Percentiles rank a stretch among this genome's conserved stretches.
phyloP scores from a whole-genome alignment of 108 stramenopile genomes.

The Cyclotella cryptica region DNA sequence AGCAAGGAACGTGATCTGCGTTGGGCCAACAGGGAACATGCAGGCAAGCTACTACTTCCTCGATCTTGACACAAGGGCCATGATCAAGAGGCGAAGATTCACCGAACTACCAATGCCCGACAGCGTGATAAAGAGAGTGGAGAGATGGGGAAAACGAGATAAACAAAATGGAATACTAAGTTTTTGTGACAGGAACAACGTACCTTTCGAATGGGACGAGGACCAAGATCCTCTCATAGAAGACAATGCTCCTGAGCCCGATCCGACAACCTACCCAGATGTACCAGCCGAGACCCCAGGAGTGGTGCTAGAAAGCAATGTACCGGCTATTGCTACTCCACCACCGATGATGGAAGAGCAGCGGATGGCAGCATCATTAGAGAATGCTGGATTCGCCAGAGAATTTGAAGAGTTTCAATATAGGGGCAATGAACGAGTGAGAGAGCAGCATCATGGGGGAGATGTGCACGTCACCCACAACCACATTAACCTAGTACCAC shows the following conservation, averaged over 20 bases:
- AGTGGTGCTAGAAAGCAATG: constrained; percentile 1
- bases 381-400: background rate
- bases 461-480: background rate
- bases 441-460: background rate
- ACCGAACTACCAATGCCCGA: constrained; percentile 33
- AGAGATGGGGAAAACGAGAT: constrained; percentile 23
- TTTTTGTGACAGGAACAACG: background rate
- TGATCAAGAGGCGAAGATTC: constrained; percentile 27
- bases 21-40: too few species aligned
- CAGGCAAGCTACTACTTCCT: constrained; percentile 56
- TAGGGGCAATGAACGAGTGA: background rate
- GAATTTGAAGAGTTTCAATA: background rate
- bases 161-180: background rate
- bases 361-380: background rate
- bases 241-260: background rate
- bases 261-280: background rate
- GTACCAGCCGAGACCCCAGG: constrained; percentile 6
- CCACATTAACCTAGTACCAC: too few species aligned
- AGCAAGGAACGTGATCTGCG: too few species aligned
- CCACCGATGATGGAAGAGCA: background rate
- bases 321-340: background rate
- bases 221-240: constrained; percentile 3
- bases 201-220: background rate
- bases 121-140: constrained; percentile 32
- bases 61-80: constrained; percentile 19